Conservation (phyloP, 768 basidiomycete genomes). For the Phaeolepiota aurea region DNA sequence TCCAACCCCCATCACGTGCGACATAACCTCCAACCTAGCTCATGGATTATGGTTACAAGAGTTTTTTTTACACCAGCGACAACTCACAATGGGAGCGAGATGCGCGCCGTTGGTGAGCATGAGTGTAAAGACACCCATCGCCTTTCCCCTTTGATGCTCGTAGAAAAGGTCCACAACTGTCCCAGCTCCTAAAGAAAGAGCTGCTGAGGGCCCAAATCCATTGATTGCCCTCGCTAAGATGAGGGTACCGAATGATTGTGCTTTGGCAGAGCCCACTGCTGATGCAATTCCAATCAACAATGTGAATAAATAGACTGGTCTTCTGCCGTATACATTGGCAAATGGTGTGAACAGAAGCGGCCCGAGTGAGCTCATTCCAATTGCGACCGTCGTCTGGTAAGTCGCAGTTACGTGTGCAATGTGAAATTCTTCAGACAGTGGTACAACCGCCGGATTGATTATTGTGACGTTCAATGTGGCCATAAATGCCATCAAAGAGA, state of each 20-base stretch:
- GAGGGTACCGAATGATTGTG: conserved; percentile 22
- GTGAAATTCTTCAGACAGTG: conserved; percentile 25
- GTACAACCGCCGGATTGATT: conserved; percentile 28
- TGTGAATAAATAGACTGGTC: conserved; percentile 26
- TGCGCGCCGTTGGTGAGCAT: conserved; percentile 33
- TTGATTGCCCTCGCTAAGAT: conserved; percentile 27
- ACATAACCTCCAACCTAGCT: conserved; percentile 27
- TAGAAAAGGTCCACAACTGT: conserved; percentile 29
- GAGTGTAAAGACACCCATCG: conserved; percentile 33
- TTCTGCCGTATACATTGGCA: conserved; percentile 30
- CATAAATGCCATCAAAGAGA: conserved; percentile 24
- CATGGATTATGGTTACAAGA: too few relatives aligned
- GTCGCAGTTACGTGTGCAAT: conserved; percentile 27
- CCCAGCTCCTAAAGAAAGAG: conserved; percentile 27
- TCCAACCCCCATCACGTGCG: conserved; percentile 26
- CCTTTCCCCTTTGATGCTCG: conserved; percentile 29
- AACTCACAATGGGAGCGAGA: conserved; percentile 29
- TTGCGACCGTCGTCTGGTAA: conserved; percentile 30
- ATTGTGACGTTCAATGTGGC: conserved; percentile 29
- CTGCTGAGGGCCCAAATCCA: conserved; percentile 25
- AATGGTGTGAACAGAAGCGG: conserved; percentile 29
- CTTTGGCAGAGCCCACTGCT: conserved; percentile 22
- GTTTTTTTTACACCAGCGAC: too few relatives aligned
- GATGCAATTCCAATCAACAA: conserved; percentile 24
- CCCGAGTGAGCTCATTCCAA: conserved; percentile 25